Evolutionary conservation across 345 rosid genomes (phyloP).

Genomic region (Sonneratia caseolaris): DNA sequence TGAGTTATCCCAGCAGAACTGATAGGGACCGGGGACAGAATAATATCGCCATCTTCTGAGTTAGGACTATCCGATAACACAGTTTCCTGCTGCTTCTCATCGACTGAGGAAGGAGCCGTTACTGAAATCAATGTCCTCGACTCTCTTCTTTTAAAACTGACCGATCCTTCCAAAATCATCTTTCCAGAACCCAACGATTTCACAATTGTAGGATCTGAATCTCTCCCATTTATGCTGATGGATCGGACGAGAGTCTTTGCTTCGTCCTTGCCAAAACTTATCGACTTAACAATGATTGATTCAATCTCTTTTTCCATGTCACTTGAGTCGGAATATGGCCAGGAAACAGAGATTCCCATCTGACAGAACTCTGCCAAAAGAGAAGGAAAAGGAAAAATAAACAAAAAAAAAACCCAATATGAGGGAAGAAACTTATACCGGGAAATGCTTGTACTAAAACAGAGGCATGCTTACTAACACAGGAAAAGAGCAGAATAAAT

Average conservation of each 20-base stretch:
- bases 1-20: slow-evolving; percentile 1
- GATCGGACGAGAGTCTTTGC: slow-evolving; percentile 54
- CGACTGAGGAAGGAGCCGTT: slow-evolving; percentile 16
- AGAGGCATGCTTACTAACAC: not conserved
- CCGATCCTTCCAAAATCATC: slow-evolving; percentile 66
- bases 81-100: slow-evolving; percentile 13
- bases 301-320: slow-evolving; percentile 57
- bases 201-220: slow-evolving; percentile 48
- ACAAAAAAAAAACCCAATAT: not conserved
- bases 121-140: slow-evolving; percentile 40
- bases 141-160: slow-evolving; percentile 62
- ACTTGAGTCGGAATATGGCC: slow-evolving; percentile 43
- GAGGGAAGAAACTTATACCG: not conserved
- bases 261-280: slow-evolving; percentile 62
- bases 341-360: slow-evolving; percentile 66
- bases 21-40: slow-evolving; percentile 5
- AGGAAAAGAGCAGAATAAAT: too few relatives aligned
- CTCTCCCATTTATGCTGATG: slow-evolving; percentile 43
- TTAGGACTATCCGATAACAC: slow-evolving; percentile 6
- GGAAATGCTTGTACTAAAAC: not conserved
- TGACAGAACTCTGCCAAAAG: not conserved
- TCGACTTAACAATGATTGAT: slow-evolving; percentile 63
- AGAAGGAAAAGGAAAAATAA: not conserved
- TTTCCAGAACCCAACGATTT: slow-evolving; percentile 64
- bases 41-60: slow-evolving; percentile 2